These are phyloP conservation scores for Hirsutella thompsonii DNA, from an alignment of 2,329 filamentous ascomycete species.

Conservation along the genomic window DNA sequence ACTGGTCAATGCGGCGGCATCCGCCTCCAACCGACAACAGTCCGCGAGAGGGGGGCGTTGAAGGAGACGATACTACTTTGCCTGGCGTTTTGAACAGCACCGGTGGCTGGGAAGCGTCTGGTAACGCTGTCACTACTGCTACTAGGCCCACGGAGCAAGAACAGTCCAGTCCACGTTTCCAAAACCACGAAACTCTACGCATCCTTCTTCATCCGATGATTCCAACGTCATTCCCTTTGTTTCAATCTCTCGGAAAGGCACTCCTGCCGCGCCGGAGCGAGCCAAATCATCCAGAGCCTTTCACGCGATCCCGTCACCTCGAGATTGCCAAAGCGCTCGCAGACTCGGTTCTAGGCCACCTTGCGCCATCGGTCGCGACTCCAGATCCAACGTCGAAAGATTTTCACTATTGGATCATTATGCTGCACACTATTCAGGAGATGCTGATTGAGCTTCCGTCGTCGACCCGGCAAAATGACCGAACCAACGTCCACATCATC, in stretches of 20 bases:
- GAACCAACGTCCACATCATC: conserved; percentile 39
- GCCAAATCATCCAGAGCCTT: conserved; percentile 41
- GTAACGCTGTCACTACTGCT: conserved; percentile 8
- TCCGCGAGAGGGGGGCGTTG: conserved; percentile 9
- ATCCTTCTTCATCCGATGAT: conserved; percentile 69
- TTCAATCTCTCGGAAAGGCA: conserved; percentile 74
- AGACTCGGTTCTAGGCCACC: conserved; percentile 53
- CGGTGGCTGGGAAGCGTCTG: conserved; percentile 13
- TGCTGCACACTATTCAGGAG: conserved; percentile 65
- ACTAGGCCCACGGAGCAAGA: conserved; percentile 28
- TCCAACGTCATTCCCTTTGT: conserved; percentile 68
- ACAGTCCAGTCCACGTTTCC: conserved; percentile 30
- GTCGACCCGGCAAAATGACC: conserved; percentile 34
- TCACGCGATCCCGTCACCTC: conserved; percentile 38
- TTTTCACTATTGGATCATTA: conserved; percentile 71
- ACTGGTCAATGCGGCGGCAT: conserved; percentile 37
- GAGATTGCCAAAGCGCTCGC: conserved; percentile 55
- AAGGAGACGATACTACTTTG: conserved; percentile 17
- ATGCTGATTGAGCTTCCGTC: conserved; percentile 58
- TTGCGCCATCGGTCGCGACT: conserved; percentile 35
- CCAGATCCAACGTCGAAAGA: conserved; percentile 43
- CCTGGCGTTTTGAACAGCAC: conserved; percentile 18
- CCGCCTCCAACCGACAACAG: conserved; percentile 11
- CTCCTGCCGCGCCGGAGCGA: conserved; percentile 58
- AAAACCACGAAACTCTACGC: conserved; percentile 68